Base-by-base conservation (phyloP, 2,329 filamentous ascomycete genomes). In the Ophiocordyceps camponoti-saundersi region DNA sequence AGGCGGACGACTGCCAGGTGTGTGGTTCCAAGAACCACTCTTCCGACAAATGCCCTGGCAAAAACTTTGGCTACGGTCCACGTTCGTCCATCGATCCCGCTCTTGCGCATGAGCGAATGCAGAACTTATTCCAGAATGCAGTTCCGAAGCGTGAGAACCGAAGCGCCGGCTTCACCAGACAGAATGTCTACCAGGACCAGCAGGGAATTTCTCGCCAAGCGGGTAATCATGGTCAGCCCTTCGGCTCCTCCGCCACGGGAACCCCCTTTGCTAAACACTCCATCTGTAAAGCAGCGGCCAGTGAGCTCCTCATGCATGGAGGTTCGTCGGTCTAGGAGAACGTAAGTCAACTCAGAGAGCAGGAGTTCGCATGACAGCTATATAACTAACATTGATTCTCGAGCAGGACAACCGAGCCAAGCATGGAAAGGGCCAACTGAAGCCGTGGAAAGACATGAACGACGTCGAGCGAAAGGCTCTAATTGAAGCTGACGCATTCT, bases 311-410 rank as follows among this genome's bases (percentile, higher is more conserved):
- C n/a, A 18, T 18, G 36, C 36, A 20, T n/a, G 36, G 36, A 7
- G 18, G n/a, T 18, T 40, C n/a, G 36, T 40, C 36, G n/a, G 2
- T 57, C 32, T 60, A 54, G 57, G 52, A 55, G 36, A 52, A 53
- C 36, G 55, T 57, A 30, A 48, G 50, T 48, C 10, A n/a, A 21
- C 40, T 21, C 36, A 20, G 7, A 20, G 18, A 40, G 36, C 4
- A 40, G 6, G 26, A 6, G 11, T 29, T 5, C 26, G 26, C 36
- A 6, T 40, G 36, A 6, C 8, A 40, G n/a, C 2, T 11, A 40
- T 20, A 29, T 29, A 20, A 40, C 36, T 40, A 40, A 40, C 16
- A 40, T 10, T 20, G n/a, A 8, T 40, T 20, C 6, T n/a, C 36
- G 18, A n/a, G 12, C 21, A 22, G 45, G 45, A 32, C 39, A 20